These are phyloP conservation scores for Aquilaria malaccensis DNA, from an alignment of 345 rosid species.

Conservation along the genomic window DNA sequence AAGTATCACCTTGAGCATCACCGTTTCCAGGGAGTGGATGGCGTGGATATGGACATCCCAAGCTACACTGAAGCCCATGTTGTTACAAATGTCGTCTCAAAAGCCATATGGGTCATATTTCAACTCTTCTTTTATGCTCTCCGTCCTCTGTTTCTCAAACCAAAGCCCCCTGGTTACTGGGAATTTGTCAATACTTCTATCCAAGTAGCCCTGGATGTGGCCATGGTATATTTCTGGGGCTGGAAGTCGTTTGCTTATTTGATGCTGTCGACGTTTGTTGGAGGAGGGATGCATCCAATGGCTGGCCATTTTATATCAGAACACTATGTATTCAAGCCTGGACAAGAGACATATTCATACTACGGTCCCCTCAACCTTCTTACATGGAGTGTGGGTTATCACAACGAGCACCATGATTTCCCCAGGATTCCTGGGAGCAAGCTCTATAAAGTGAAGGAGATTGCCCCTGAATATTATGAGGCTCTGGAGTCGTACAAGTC, in stretches of 20 bases:
- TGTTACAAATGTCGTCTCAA: slow-evolving; percentile 46
- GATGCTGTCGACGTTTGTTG: slow-evolving; percentile 83
- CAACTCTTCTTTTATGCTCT: slow-evolving; percentile 91
- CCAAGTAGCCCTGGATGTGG: slow-evolving; percentile 50
- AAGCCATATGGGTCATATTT: slow-evolving; percentile 67
- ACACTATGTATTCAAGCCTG: slow-evolving; percentile 72
- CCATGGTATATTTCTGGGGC: slow-evolving; percentile 52
- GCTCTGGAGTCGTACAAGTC: slow-evolving; percentile 53
- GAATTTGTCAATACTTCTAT: slow-evolving; percentile 51
- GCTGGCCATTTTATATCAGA: slow-evolving; percentile 91
- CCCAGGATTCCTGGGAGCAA: slow-evolving; percentile 79
- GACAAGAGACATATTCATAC: slow-evolving; percentile 84
- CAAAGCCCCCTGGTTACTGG: slow-evolving; percentile 84
- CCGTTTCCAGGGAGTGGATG: slow-evolving; percentile 85
- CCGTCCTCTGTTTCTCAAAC: slow-evolving; percentile 72
- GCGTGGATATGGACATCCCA: slow-evolving; percentile 77
- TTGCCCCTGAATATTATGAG: slow-evolving; percentile 74
- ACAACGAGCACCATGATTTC: slow-evolving; percentile 93
- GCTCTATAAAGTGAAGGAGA: slow-evolving; percentile 77
- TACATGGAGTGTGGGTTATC: slow-evolving; percentile 83
- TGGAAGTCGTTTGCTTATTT: slow-evolving; percentile 68
- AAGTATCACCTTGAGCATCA: slow-evolving; percentile 93
- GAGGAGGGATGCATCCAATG: slow-evolving; percentile 92
- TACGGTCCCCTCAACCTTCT: slow-evolving; percentile 77
- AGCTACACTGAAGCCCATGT: slow-evolving; percentile 54